Evolutionary conservation across 2,329 filamentous ascomycete species (phyloP).

Genomic region (Arthrobotrys entomopaga): DNA sequence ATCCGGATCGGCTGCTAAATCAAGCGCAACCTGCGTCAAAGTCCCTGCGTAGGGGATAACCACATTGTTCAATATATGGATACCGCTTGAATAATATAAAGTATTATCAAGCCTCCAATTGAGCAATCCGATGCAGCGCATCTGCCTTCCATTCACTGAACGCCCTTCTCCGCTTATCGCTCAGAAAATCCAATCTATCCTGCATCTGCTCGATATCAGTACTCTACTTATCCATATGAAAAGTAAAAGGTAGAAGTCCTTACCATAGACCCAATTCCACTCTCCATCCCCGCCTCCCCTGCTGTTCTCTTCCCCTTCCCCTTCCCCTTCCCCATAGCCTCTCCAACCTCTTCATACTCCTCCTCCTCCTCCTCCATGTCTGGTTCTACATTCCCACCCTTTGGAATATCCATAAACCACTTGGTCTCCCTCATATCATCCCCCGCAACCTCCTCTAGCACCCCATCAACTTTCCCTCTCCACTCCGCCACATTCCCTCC

Average conservation of each 20-base stretch:
- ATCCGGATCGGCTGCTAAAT: conserved; percentile 7
- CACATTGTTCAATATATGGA: too few relatives aligned
- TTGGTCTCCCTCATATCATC: conserved; percentile 56
- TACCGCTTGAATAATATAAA: too few relatives aligned
- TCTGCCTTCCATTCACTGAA: conserved; percentile 73
- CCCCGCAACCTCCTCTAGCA: conserved; percentile 56
- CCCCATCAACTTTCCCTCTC: conserved; percentile 51
- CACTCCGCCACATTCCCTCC: conserved; percentile 47
- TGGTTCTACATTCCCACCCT: conserved; percentile 39
- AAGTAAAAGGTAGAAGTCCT: neutral
- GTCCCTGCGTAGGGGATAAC: conserved; percentile 5
- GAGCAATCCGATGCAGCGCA: conserved; percentile 69
- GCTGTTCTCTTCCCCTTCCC: conserved; percentile 30
- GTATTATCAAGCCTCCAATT: conserved; percentile 61
- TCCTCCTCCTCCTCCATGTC: conserved; percentile 12
- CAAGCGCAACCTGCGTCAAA: conserved; percentile 6
- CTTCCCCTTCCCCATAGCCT: conserved; percentile 32
- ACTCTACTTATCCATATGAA: neutral
- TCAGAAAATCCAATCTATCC: conserved; percentile 76
- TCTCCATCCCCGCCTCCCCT: conserved; percentile 38
- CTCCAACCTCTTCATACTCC: conserved; percentile 34
- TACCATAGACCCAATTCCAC: conserved; percentile 50
- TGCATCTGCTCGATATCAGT: conserved; percentile 65
- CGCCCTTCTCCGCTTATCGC: conserved; percentile 70
- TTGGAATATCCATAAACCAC: conserved; percentile 56